Percentiles rank a stretch among this genome's conserved stretches.
Evolutionary conservation across 805 yeast species (phyloP).

Genomic region (Pichia membranifaciens): DNA sequence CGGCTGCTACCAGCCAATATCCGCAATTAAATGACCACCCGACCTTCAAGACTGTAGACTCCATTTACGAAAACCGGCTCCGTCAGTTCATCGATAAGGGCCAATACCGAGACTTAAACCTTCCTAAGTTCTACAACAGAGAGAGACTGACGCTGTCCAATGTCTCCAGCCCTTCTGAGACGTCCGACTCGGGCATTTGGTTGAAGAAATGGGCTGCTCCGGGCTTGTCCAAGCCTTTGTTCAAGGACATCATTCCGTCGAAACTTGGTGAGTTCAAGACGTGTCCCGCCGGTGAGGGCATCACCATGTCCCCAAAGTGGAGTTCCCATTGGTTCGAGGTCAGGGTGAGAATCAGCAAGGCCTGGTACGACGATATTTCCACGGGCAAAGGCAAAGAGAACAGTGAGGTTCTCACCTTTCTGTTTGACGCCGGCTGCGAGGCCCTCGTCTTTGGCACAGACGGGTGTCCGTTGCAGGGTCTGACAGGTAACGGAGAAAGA

Average conservation of each 20-base stretch:
- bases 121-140: slow-evolving; percentile 75
- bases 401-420: slow-evolving; percentile 10
- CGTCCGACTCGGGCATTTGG: slow-evolving; percentile 37
- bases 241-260: slow-evolving; percentile 48
- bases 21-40: slow-evolving; percentile 47
- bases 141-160: slow-evolving; percentile 34
- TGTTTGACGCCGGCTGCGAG: slow-evolving; percentile 81
- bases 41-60: slow-evolving; percentile 69
- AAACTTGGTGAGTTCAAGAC: slow-evolving; percentile 44
- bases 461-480: slow-evolving; percentile 74
- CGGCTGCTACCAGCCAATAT: slow-evolving; percentile 19
- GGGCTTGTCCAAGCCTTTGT: slow-evolving; percentile 57
- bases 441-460: slow-evolving; percentile 66
- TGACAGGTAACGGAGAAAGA: slow-evolving; percentile 82
- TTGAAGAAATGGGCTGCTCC: slow-evolving; percentile 72
- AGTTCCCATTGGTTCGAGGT: slow-evolving; percentile 91
- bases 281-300: slow-evolving; percentile 64
- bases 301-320: slow-evolving; percentile 84
- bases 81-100: slow-evolving; percentile 70
- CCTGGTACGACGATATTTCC: slow-evolving; percentile 51
- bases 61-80: slow-evolving; percentile 64
- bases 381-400: slow-evolving; percentile 29
- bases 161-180: slow-evolving; percentile 30
- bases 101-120: slow-evolving; percentile 59
- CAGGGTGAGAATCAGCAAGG: slow-evolving; percentile 53